A percentile compares a stretch with the other conserved stretches of the same genome.
These are phyloP conservation scores for Talaromyces sp. DNA, from an alignment of 2,329 filamentous ascomycete genomes.

Conservation along the genomic window DNA sequence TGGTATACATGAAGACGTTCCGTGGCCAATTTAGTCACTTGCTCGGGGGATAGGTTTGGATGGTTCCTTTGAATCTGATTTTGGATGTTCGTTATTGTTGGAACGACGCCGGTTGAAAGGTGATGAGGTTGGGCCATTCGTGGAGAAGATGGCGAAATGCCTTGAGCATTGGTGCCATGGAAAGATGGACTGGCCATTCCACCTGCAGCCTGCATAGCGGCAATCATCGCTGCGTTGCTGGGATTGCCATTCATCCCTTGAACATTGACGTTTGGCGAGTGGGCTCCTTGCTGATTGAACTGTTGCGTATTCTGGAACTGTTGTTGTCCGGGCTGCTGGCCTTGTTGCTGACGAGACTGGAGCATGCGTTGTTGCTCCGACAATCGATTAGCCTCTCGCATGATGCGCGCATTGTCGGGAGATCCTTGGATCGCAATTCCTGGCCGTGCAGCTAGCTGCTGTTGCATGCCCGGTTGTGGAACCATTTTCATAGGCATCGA, in stretches of 20 bases:
- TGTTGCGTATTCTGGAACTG: slow-evolving; percentile 37
- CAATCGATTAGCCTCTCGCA: slow-evolving; percentile 43
- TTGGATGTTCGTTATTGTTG: slow-evolving; percentile 49
- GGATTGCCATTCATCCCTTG: slow-evolving; percentile 9
- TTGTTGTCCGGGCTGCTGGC: slow-evolving; percentile 33
- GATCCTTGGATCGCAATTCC: slow-evolving; percentile 51
- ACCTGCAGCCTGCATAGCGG: slow-evolving; percentile 38
- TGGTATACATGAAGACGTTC: slow-evolving; percentile 44
- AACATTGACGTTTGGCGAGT: slow-evolving; percentile 43
- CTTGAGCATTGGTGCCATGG: slow-evolving; percentile 32
- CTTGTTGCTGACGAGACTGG: slow-evolving; percentile 45
- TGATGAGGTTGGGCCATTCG: slow-evolving; percentile 45
- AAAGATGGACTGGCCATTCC: slow-evolving; percentile 41
- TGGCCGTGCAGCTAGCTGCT: slow-evolving; percentile 29
- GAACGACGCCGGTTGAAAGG: slow-evolving; percentile 50
- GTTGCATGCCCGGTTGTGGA: slow-evolving; percentile 55
- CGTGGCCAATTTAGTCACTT: slow-evolving; percentile 49
- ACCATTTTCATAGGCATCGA: slow-evolving; percentile 54
- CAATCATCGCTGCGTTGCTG: slow-evolving; percentile 37
- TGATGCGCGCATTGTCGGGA: slow-evolving; percentile 43
- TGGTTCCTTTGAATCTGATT: slow-evolving; percentile 48
- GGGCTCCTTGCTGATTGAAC: slow-evolving; percentile 42
- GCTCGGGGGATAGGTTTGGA: slow-evolving; percentile 48
- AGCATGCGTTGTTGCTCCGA: slow-evolving; percentile 56
- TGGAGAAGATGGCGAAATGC: slow-evolving; percentile 41